Evolutionary conservation across 2,329 filamentous ascomycete genomes (phyloP), one percentile per base, ranked within the genome.

Genomic region (Tolypocladium sp.): DNA sequence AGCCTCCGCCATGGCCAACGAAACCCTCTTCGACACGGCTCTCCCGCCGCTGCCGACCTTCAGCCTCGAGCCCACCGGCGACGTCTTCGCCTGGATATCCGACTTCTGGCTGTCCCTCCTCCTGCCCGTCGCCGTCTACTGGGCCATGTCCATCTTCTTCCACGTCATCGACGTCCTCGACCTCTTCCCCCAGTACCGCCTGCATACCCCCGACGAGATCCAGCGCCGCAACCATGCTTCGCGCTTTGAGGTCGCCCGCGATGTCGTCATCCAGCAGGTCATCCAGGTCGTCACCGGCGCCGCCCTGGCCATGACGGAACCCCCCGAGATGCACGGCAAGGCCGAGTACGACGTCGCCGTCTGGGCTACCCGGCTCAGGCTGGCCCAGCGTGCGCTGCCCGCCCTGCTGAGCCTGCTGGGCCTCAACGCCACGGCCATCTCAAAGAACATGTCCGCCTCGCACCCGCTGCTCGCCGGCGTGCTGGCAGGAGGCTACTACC

Each of bases 171-270:
- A 99, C 75, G 79, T 86, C 60, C 87, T 87, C 75, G 91, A 97
- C 73, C 77, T 93, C 42, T 96, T 93, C 72, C 88, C 92, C 22
- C 85, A 95, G 68, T 97, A 97, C 76, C 89, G 94, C 63, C 81
- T 99, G 49, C 94, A 99, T 76, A 97, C 94, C 0, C 94, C 94
- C 17, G 92, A 91, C 57, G 93, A 97, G 74, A 89, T 97, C 63
- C 72, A 87, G 41, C 90, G 91, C 73, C 85, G 92, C 67, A 97
- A 97, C 74, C 91, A 91, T 69, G 93, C 91, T 57, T 84, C 89
- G 54, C 85, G 91, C 63, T 90, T 84, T 76, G 88, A 97, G 68
- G 92, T 96, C 4, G 85, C 93, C 63, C 87, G 90, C 72, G 93
- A 97, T 78, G 93, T 97, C 65, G 77, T 97, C 58, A 71, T 97